These are phyloP conservation scores for Penicillium longicatenatum DNA, from an alignment of 495 filamentous ascomycete species.

Conservation along the genomic window DNA sequence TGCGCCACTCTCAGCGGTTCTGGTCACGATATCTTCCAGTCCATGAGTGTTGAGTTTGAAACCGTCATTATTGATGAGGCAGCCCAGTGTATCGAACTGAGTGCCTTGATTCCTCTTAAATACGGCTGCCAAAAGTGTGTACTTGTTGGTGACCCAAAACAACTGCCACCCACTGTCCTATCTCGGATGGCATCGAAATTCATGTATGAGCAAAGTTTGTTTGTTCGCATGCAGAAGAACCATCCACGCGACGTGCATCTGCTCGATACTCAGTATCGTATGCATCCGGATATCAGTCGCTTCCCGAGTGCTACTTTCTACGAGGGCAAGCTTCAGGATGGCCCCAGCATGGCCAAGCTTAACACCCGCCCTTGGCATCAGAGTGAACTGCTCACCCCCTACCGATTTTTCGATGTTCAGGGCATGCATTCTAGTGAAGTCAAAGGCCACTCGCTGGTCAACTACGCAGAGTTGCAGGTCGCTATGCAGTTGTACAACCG, in stretches of 20 bases:
- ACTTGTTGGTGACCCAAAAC: conserved; percentile 95
- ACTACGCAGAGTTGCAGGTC: conserved; percentile 79
- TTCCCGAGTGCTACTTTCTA: conserved; percentile 95
- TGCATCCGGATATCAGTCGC: conserved; percentile 92
- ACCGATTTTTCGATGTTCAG: conserved; percentile 96
- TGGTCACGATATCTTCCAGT: conserved; percentile 97
- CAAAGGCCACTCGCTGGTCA: conserved; percentile 85
- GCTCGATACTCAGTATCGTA: conserved; percentile 95
- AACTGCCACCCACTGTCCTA: conserved; percentile 92
- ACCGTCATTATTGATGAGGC: conserved; percentile 98
- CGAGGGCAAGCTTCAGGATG: conserved; percentile 81
- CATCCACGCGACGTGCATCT: conserved; percentile 88
- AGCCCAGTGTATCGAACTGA: conserved; percentile 96
- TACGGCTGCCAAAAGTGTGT: conserved; percentile 98
- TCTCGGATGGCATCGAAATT: conserved; percentile 90
- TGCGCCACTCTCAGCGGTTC: conserved; percentile 94
- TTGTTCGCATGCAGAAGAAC: conserved; percentile 96
- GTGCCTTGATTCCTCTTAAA: conserved; percentile 93
- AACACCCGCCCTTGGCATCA: conserved; percentile 82
- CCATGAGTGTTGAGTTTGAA: conserved; percentile 92
- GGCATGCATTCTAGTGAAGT: conserved; percentile 78
- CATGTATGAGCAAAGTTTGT: conserved; percentile 96
- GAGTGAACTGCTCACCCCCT: conserved; percentile 79
- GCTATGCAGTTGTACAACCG: conserved; percentile 82
- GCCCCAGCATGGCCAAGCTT: conserved; percentile 73